These are phyloP conservation scores for Claviceps arundinis DNA, from an alignment of 2,329 filamentous ascomycete genomes.

Conservation along the genomic window DNA sequence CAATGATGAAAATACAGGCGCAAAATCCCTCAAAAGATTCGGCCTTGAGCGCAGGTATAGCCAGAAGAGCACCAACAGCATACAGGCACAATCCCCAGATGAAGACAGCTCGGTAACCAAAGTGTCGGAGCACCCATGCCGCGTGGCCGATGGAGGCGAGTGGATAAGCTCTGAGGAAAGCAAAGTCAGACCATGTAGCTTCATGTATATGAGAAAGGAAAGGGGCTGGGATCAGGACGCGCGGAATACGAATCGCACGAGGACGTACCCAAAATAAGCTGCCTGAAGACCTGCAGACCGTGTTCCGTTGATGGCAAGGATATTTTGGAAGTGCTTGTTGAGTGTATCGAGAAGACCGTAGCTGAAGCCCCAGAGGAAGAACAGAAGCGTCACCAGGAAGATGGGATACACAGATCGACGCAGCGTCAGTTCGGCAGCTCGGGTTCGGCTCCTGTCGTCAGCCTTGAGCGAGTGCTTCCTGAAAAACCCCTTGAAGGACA, in stretches of 20 bases:
- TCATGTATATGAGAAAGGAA: neutral
- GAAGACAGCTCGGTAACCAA: constrained; percentile 54
- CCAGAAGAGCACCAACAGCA: constrained; percentile 44
- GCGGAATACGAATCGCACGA: neutral
- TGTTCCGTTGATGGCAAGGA: constrained; percentile 29
- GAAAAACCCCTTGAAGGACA: constrained; percentile 32
- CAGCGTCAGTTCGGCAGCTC: constrained; percentile 44
- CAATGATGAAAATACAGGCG: constrained; percentile 58
- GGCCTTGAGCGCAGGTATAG: constrained; percentile 42
- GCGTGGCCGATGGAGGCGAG: constrained; percentile 54
- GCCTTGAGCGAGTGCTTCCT: constrained; percentile 31
- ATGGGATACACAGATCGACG: constrained; percentile 55
- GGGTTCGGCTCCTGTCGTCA: constrained; percentile 27
- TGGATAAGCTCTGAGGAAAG: constrained; percentile 42
- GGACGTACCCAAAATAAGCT: constrained; percentile 41
- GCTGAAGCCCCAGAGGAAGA: constrained; percentile 35
- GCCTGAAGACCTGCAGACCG: constrained; percentile 34
- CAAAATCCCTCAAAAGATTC: constrained; percentile 64
- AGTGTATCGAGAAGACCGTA: constrained; percentile 34
- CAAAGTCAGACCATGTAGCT: neutral
- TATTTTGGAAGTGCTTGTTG: constrained; percentile 35
- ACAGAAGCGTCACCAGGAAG: constrained; percentile 35
- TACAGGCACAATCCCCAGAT: constrained; percentile 57
- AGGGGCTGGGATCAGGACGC: too few relatives aligned
- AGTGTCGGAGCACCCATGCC: constrained; percentile 49